These are phyloP conservation scores for Xanthoparmelia taractica DNA, from an alignment of 495 filamentous ascomycete genomes.

Conservation along the genomic window DNA sequence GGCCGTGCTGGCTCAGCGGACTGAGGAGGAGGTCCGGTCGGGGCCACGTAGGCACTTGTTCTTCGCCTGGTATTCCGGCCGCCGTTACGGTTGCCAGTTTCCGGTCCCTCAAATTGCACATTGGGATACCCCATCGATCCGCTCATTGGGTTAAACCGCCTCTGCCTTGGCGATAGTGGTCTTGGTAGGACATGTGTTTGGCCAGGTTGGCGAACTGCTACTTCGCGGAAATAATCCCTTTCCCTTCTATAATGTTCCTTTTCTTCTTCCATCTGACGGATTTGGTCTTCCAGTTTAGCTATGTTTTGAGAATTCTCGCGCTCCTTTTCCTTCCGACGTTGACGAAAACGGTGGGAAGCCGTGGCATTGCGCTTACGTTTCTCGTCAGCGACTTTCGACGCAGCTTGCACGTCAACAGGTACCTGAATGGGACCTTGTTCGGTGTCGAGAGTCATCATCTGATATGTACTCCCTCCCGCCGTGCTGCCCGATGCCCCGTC, in stretches of 20 bases:
- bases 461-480: constrained; percentile 24
- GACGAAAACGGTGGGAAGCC: constrained; percentile 82
- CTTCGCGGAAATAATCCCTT: constrained; percentile 60
- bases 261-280: constrained; percentile 47
- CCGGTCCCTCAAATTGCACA: constrained; percentile 17
- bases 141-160: constrained; percentile 14
- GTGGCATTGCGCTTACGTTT: constrained; percentile 91
- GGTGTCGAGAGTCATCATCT: constrained; percentile 32
- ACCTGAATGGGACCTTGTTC: constrained; percentile 47
- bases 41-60: constrained; percentile 24
- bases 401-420: constrained; percentile 68
- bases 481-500: constrained; percentile 26
- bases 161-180: constrained; percentile 36
- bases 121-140: constrained; percentile 11
- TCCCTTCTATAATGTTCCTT: constrained; percentile 51
- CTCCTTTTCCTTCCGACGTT: constrained; percentile 84
- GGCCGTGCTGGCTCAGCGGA: constrained; percentile 12
- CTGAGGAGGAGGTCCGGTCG: constrained; percentile 17
- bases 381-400: constrained; percentile 78
- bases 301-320: constrained; percentile 55
- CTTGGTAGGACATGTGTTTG: constrained; percentile 35
- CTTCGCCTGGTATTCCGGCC: constrained; percentile 26
- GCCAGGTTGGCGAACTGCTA: constrained; percentile 46
- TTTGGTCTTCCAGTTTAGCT: constrained; percentile 51
- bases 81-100: constrained; percentile 17